Conservation (phyloP, 1,139 yeast species). For the Blastobotrys arbuscula region DNA sequence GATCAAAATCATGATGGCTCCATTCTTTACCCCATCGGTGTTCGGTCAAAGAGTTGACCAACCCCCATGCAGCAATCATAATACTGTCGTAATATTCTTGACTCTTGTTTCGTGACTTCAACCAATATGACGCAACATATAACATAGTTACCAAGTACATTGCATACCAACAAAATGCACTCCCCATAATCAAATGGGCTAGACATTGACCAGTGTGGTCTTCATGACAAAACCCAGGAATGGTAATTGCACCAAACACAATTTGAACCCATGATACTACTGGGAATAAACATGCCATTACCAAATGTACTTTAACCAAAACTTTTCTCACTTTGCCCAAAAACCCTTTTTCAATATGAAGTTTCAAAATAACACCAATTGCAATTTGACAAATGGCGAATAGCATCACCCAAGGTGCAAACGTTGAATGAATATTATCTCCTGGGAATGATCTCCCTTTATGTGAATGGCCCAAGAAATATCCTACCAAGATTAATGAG, state of each 20-base stretch:
- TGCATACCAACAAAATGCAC: slow-evolving; percentile 77
- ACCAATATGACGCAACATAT: slow-evolving; percentile 41
- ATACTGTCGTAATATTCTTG: slow-evolving; percentile 83
- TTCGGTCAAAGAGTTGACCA: slow-evolving; percentile 90
- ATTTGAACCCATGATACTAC: slow-evolving; percentile 57
- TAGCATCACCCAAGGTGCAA: slow-evolving; percentile 31
- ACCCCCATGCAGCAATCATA: slow-evolving; percentile 84
- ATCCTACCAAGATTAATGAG: slow-evolving; percentile 34
- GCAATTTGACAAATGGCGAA: slow-evolving; percentile 28
- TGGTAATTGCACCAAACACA: slow-evolving; percentile 75
- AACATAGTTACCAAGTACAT: slow-evolving; percentile 60
- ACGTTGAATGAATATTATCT: slow-evolving; percentile 32
- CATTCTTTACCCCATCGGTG: slow-evolving; percentile 94
- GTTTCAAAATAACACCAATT: slow-evolving; percentile 34
- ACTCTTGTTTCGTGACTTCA: slow-evolving; percentile 44
- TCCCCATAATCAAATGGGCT: slow-evolving; percentile 96
- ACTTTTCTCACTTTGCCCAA: slow-evolving; percentile 31
- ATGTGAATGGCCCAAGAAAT: slow-evolving; percentile 37
- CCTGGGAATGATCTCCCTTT: slow-evolving; percentile 35
- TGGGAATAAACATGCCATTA: slow-evolving; percentile 37
- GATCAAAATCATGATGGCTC: slow-evolving; percentile 83
- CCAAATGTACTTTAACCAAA: slow-evolving; percentile 32
- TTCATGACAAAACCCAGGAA: slow-evolving; percentile 78
- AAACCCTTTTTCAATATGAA: slow-evolving; percentile 34
- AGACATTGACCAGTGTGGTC: slow-evolving; percentile 84